A percentile compares a stretch with the other conserved stretches of the same genome.
Evolutionary conservation across 768 basidiomycete species (phyloP).

Genomic region (Galerina sulciceps): DNA sequence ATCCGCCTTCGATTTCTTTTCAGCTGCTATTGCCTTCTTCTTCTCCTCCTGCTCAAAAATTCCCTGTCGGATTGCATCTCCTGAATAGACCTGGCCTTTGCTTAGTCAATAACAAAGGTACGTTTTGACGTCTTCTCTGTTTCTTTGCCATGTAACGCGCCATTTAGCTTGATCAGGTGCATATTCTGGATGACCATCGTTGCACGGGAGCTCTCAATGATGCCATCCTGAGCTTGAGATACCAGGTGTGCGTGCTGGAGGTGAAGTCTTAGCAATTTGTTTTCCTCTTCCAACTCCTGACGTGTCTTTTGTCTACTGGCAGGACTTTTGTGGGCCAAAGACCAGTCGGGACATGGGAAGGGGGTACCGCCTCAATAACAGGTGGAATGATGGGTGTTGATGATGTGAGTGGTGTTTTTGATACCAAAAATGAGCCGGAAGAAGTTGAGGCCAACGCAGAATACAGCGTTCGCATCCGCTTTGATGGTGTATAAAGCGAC

Average conservation of each 20-base stretch:
- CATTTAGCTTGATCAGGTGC: conserved; percentile 12
- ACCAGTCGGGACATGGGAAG: background rate
- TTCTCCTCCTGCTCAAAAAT: background rate
- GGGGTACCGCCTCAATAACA: conserved; percentile 6
- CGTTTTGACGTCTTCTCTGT: conserved; percentile 10
- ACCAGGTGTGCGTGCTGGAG: background rate
- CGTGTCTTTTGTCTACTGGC: background rate
- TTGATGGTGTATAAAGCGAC: conserved; percentile 10
- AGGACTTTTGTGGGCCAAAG: background rate
- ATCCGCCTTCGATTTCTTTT: background rate
- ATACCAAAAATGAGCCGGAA: conserved; percentile 28
- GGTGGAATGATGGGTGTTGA: conserved; percentile 13
- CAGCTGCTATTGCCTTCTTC: background rate
- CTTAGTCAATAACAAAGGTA: background rate
- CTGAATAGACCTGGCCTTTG: background rate
- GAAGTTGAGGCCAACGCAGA: conserved; percentile 18
- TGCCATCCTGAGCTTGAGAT: conserved; percentile 8
- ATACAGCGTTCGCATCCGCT: conserved; percentile 13
- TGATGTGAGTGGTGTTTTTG: conserved; percentile 13
- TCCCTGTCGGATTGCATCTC: background rate
- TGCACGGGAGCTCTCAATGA: conserved; percentile 20
- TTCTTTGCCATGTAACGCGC: conserved; percentile 20
- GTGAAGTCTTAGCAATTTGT: background rate
- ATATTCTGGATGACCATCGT: conserved; percentile 25
- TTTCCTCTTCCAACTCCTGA: background rate